Evolutionary conservation across 805 yeast species (phyloP).

Genomic region (Isabelozyma heimii): DNA sequence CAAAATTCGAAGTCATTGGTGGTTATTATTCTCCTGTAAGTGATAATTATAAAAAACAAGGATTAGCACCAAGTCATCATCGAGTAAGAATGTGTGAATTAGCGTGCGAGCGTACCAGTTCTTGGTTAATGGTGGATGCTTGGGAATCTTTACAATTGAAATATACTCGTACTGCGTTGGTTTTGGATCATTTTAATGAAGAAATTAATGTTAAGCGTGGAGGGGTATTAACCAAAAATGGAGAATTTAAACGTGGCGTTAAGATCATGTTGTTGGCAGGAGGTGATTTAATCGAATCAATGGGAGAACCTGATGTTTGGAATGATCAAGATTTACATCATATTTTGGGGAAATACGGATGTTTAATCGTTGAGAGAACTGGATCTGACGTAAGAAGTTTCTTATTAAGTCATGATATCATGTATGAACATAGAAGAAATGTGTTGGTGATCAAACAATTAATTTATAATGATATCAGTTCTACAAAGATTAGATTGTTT

Average conservation of each 20-base stretch:
- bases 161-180: constrained; percentile 92
- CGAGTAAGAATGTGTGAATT: constrained; percentile 97
- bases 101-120: constrained; percentile 94
- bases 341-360: constrained; percentile 92
- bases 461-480: constrained; percentile 92
- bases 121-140: constrained; percentile 99
- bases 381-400: constrained; percentile 95
- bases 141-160: constrained; percentile 94
- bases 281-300: constrained; percentile 94
- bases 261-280: constrained; percentile 97
- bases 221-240: constrained; percentile 65
- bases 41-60: constrained; percentile 90
- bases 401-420: constrained; percentile 88
- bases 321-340: constrained; percentile 94
- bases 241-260: constrained; percentile 65
- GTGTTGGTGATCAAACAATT: constrained; percentile 93
- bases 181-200: constrained; percentile 92
- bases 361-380: constrained; percentile 93
- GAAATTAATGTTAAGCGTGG: constrained; percentile 89
- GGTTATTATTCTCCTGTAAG: constrained; percentile 95
- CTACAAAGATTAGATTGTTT: constrained; percentile 91
- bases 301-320: constrained; percentile 99
- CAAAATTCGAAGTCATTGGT: constrained; percentile 92
- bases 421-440: constrained; percentile 94
- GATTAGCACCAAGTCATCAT: constrained; percentile 83